Evolutionary conservation across 768 basidiomycete species (phyloP).

Genomic region (Xerocomus potaroensis): DNA sequence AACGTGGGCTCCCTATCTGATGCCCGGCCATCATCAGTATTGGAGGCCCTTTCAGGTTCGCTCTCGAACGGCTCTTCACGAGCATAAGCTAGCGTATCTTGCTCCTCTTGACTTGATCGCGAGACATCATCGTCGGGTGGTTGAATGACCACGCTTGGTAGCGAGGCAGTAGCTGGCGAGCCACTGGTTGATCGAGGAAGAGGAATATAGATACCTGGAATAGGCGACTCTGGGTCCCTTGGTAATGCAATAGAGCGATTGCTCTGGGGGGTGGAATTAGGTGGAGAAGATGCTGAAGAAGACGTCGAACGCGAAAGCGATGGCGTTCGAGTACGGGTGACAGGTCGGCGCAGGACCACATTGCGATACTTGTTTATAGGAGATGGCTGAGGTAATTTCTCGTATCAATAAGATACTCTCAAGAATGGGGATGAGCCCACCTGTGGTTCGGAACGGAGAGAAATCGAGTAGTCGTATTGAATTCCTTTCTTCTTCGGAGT

Average conservation of each 20-base stretch:
- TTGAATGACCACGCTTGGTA: slow-evolving; percentile 22
- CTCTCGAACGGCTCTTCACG: slow-evolving; percentile 16
- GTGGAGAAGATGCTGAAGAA: slow-evolving; percentile 48
- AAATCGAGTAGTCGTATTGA: slow-evolving; percentile 50
- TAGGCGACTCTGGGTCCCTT: slow-evolving; percentile 43
- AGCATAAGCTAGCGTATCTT: background rate
- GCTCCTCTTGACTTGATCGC: slow-evolving; percentile 13
- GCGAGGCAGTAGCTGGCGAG: slow-evolving; percentile 41
- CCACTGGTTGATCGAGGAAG: slow-evolving; percentile 49
- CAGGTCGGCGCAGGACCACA: slow-evolving; percentile 51
- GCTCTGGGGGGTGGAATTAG: slow-evolving; percentile 63
- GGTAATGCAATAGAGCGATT: slow-evolving; percentile 41
- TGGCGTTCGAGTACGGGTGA: slow-evolving; percentile 55
- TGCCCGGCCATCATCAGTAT: slow-evolving; percentile 25
- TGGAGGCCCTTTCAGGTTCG: slow-evolving; percentile 18
- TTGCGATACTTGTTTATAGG: slow-evolving; percentile 62
- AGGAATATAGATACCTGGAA: slow-evolving; percentile 43
- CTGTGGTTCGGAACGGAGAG: slow-evolving; percentile 58
- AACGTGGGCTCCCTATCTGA: slow-evolving; percentile 58
- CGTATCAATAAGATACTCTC: background rate
- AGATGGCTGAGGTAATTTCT: slow-evolving; percentile 45
- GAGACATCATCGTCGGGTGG: slow-evolving; percentile 18
- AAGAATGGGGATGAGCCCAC: slow-evolving; percentile 31
- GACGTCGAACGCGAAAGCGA: slow-evolving; percentile 61
- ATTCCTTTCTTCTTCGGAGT: slow-evolving; percentile 50